Evolutionary conservation across 2,329 filamentous ascomycete species (phyloP).

Genomic region (Aspergillus sp.): DNA sequence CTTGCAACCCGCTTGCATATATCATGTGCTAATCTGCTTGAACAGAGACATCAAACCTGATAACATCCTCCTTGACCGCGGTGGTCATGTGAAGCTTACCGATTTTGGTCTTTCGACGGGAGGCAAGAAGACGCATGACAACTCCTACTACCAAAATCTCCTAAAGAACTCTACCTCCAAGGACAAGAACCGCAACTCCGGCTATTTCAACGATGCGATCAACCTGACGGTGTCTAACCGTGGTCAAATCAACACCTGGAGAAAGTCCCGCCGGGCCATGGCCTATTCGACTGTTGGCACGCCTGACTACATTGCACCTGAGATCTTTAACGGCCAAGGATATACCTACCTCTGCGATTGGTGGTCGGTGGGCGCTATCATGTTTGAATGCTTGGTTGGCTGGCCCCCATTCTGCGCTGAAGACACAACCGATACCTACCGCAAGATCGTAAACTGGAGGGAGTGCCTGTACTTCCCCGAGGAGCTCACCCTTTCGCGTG

Average conservation of each 20-base stretch:
- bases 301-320: conserved; percentile 96
- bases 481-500: conserved; percentile 81
- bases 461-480: conserved; percentile 95
- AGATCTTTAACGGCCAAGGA: conserved; percentile 95
- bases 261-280: conserved; percentile 90
- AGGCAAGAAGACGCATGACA: conserved; percentile 96
- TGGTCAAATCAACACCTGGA: conserved; percentile 97
- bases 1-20: background rate
- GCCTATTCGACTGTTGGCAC: conserved; percentile 98
- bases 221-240: conserved; percentile 97
- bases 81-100: conserved; percentile 95
- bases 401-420: conserved; percentile 99
- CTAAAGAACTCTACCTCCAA: conserved; percentile 73
- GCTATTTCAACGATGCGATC: conserved; percentile 90
- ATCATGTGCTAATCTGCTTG: conserved; percentile 18
- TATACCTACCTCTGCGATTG: conserved; percentile 98
- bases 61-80: conserved; percentile 93
- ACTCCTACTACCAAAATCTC: conserved; percentile 96
- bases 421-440: conserved; percentile 95
- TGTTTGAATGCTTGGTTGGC: conserved; percentile 98
- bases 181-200: conserved; percentile 81
- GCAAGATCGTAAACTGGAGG: conserved; percentile 98
- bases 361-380: conserved; percentile 98
- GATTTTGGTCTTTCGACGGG: conserved; percentile 97
- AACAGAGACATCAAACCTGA: conserved; percentile 96